These are phyloP conservation scores for Pyrrhoderma noxium DNA, from an alignment of 1,284 basidiomycete genomes.

Conservation along the genomic window DNA sequence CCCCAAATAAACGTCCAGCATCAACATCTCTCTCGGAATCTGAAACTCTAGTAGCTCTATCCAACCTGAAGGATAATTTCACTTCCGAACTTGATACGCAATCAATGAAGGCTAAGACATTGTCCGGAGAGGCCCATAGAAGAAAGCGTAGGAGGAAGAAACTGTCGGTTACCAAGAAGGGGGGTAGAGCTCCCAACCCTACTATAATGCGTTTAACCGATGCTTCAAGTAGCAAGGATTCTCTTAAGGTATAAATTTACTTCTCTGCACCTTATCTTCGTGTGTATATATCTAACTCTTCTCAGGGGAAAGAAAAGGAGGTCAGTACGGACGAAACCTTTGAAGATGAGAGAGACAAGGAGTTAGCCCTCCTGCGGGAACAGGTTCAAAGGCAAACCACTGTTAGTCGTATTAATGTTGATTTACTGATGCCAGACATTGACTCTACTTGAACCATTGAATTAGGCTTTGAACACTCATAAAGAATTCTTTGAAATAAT, in stretches of 20 bases:
- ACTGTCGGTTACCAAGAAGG: conserved; percentile 3
- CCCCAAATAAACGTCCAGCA: conserved; percentile 10
- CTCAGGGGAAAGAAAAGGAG: conserved; percentile 11
- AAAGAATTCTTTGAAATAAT: conserved; percentile 9
- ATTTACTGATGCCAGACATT: too few species aligned
- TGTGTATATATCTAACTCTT: neutral
- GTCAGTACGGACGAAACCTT: neutral
- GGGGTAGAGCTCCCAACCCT: neutral
- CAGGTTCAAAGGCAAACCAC: conserved; percentile 4
- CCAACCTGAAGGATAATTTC: neutral
- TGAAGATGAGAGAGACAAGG: neutral
- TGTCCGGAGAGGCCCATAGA: conserved; percentile 1
- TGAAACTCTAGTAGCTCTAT: conserved; percentile 3
- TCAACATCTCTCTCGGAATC: conserved; percentile 10
- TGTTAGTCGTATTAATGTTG: too few species aligned
- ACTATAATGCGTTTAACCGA: neutral
- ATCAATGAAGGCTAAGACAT: neutral
- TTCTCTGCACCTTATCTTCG: too few species aligned
- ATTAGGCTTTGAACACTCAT: conserved; percentile 12
- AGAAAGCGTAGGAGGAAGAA: conserved; percentile 10
- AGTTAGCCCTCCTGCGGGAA: conserved; percentile 3
- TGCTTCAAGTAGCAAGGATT: neutral
- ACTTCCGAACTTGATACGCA: neutral
- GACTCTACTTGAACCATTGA: too few species aligned
- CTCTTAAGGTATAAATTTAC: conserved; percentile 9